Evolutionary conservation across 2,329 filamentous ascomycete species (phyloP).

Genomic region (Colletotrichum lupini): DNA sequence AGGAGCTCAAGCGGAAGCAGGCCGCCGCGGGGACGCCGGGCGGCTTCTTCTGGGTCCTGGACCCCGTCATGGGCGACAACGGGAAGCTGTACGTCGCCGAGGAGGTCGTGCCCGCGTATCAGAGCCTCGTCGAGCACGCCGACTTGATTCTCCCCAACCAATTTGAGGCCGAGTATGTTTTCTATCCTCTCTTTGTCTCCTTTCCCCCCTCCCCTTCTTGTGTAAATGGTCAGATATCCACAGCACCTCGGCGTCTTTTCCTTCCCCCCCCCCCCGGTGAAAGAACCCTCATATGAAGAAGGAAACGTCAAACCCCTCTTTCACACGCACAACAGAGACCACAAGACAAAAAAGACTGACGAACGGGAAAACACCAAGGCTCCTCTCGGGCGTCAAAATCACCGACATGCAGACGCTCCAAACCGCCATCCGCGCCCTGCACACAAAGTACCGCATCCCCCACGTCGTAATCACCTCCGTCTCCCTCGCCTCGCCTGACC

Average conservation of each 20-base stretch:
- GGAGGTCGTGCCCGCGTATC: constrained; percentile 92
- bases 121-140: constrained; percentile 79
- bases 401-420: constrained; percentile 78
- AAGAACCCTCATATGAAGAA: neutral
- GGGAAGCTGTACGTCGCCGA: constrained; percentile 90
- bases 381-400: constrained; percentile 88
- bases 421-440: constrained; percentile 80
- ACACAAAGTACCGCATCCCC: constrained; percentile 79
- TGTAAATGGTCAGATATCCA: neutral
- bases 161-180: constrained; percentile 89
- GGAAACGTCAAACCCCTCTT: no score
- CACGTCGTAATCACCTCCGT: constrained; percentile 96
- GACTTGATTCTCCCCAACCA: constrained; percentile 97
- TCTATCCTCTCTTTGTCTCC: neutral
- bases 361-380: constrained; percentile 57
- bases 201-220: neutral
- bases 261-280: neutral
- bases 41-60: constrained; percentile 95
- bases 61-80: constrained; percentile 98
- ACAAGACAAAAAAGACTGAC: neutral
- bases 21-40: constrained; percentile 66
- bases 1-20: constrained; percentile 78
- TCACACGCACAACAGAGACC: no score
- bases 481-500: constrained; percentile 68
- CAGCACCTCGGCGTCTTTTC: neutral